Conservation (phyloP, 495 filamentous ascomycete genomes). For the Penicillium argentinense region DNA sequence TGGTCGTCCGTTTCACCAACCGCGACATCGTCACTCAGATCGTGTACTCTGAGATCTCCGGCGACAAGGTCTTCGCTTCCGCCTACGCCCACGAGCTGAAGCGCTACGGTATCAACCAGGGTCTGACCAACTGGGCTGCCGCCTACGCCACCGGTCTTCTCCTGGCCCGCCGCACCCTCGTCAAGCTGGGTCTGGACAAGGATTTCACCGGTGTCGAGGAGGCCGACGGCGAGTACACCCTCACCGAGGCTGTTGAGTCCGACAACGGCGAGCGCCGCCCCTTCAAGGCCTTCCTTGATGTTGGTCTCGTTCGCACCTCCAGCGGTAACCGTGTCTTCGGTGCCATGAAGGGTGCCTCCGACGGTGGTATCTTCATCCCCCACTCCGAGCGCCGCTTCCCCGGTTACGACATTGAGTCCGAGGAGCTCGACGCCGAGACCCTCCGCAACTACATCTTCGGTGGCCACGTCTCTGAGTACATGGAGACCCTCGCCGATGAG, state of each 20-base stretch:
- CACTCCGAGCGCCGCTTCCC: constrained; percentile 99
- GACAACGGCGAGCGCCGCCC: constrained; percentile 84
- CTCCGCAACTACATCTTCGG: constrained; percentile 99
- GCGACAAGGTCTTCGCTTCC: constrained; percentile 91
- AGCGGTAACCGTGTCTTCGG: constrained; percentile 98
- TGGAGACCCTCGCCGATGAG: constrained; percentile 99
- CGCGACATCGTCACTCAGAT: constrained; percentile 98
- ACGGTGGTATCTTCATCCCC: constrained; percentile 94
- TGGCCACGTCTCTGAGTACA: constrained; percentile 98
- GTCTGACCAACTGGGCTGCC: constrained; percentile 99
- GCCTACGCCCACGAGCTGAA: constrained; percentile 98
- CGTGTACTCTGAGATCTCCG: constrained; percentile 91
- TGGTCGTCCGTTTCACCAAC: constrained; percentile 99
- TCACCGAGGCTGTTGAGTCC: constrained; percentile 88
- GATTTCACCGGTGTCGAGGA: constrained; percentile 92
- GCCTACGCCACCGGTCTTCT: constrained; percentile 96
- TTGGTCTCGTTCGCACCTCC: constrained; percentile 93
- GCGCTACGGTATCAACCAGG: constrained; percentile 94
- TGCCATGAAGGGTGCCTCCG: constrained; percentile 99
- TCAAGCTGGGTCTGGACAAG: constrained; percentile 93
- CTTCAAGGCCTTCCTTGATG: constrained; percentile 98
- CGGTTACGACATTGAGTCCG: constrained; percentile 91
- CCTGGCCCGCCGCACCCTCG: constrained; percentile 91
- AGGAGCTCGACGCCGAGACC: constrained; percentile 96
- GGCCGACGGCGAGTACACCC: constrained; percentile 86